A percentile compares a stretch with the other conserved stretches of the same genome.
These are phyloP conservation scores for Astragalus glycyphyllos DNA, from an alignment of 306 rosid genomes.

Conservation along the genomic window DNA sequence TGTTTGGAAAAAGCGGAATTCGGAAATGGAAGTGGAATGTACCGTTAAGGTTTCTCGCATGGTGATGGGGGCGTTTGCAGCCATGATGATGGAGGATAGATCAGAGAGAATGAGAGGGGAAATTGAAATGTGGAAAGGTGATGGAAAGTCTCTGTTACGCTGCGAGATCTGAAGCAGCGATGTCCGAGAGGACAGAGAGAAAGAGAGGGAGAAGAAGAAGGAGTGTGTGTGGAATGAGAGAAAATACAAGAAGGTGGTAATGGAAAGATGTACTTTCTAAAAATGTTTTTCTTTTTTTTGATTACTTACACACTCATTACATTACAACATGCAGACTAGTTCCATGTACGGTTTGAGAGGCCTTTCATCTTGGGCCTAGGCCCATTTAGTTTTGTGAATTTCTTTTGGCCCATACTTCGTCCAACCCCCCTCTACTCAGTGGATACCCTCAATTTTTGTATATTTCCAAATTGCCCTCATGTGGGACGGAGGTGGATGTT, in stretches of 20 bases:
- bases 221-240: conserved; percentile 40
- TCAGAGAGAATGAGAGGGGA: conserved; percentile 20
- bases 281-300: conserved; percentile 3
- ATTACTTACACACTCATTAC: conserved; percentile 1
- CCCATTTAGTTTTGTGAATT: neutral
- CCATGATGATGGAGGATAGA: conserved; percentile 51
- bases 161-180: conserved; percentile 56
- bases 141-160: conserved; percentile 32
- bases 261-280: conserved; percentile 40
- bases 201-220: conserved; percentile 43
- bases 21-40: neutral
- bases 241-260: conserved; percentile 17
- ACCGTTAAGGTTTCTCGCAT: conserved; percentile 81
- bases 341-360: neutral
- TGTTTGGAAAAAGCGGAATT: neutral
- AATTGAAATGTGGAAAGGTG: conserved; percentile 7
- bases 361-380: neutral
- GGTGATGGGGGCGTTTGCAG: conserved; percentile 73
- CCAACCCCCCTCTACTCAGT: too few species aligned
- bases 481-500: too few species aligned
- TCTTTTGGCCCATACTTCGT: too few species aligned
- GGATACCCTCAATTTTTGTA: too few species aligned
- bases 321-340: neutral
- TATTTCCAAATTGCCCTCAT: too few species aligned
- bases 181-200: conserved; percentile 8